These are phyloP conservation scores for Jatropha multifida DNA, from an alignment of 441 rosid genomes.

Conservation along the genomic window DNA sequence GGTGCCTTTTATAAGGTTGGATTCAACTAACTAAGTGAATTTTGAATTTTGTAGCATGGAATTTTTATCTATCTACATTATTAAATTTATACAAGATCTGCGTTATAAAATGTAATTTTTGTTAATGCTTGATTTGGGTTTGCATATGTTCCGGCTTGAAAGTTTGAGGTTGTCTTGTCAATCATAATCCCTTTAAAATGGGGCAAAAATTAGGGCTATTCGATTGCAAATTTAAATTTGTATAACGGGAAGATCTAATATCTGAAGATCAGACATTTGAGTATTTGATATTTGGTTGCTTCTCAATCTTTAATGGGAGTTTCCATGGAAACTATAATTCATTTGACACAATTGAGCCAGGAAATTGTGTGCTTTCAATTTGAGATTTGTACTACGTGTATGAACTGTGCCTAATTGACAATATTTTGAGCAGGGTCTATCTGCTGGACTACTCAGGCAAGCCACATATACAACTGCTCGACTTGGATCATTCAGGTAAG, in stretches of 20 bases:
- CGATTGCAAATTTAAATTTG: neutral
- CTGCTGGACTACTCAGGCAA: slow-evolving; percentile 96
- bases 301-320: neutral
- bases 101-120: slow-evolving; percentile 1
- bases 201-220: neutral
- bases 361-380: neutral
- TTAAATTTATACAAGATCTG: slow-evolving; percentile 7
- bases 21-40: slow-evolving; percentile 1
- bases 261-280: neutral
- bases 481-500: slow-evolving; percentile 93
- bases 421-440: slow-evolving; percentile 61
- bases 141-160: neutral
- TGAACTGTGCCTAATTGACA: neutral
- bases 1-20: slow-evolving; percentile 91
- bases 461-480: slow-evolving; percentile 99
- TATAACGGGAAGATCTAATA: neutral
- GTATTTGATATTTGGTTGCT: neutral
- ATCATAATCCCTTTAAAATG: neutral
- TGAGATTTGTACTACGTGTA: neutral
- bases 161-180: neutral
- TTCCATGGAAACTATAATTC: neutral
- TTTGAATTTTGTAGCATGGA: slow-evolving; percentile 4
- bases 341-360: neutral
- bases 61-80: slow-evolving; percentile 13
- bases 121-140: neutral